These are phyloP conservation scores for Trapa bicornis DNA, from an alignment of 345 rosid genomes.

Conservation along the genomic window DNA sequence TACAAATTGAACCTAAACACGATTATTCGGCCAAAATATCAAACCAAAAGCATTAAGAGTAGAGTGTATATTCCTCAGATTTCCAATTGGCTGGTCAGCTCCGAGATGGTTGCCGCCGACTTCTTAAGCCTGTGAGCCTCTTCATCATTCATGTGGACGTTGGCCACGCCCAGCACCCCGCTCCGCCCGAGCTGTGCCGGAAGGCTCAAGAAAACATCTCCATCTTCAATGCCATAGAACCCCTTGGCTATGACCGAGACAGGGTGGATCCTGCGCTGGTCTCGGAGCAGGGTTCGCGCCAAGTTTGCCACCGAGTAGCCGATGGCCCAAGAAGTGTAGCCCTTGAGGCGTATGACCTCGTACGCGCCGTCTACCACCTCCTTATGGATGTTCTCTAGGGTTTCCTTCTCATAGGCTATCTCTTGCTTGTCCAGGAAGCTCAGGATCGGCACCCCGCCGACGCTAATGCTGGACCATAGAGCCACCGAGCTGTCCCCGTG, in stretches of 20 bases:
- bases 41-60: not conserved
- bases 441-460: conserved; percentile 80
- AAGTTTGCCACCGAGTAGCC: conserved; percentile 82
- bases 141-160: conserved; percentile 60
- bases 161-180: conserved; percentile 71
- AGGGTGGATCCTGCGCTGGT: conserved; percentile 89
- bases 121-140: conserved; percentile 43
- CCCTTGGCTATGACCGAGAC: conserved; percentile 83
- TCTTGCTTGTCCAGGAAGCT: conserved; percentile 65
- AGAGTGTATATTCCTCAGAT: conserved; percentile 16
- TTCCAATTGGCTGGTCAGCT: conserved; percentile 57
- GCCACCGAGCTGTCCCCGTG: conserved; percentile 99
- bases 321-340: conserved; percentile 97
- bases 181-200: conserved; percentile 70
- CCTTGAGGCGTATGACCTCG: conserved; percentile 75
- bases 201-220: conserved; percentile 80
- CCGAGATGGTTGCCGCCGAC: conserved; percentile 60
- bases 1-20: no score
- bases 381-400: conserved; percentile 66
- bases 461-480: conserved; percentile 87
- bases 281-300: conserved; percentile 59
- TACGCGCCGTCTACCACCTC: conserved; percentile 57
- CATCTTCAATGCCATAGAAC: conserved; percentile 54
- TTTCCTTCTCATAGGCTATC: conserved; percentile 66
- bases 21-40: no score